Evolutionary conservation across 2,329 filamentous ascomycete species (phyloP), one percentile per base, ranked within the genome.

Genomic region (Huntiella bhutanensis): DNA sequence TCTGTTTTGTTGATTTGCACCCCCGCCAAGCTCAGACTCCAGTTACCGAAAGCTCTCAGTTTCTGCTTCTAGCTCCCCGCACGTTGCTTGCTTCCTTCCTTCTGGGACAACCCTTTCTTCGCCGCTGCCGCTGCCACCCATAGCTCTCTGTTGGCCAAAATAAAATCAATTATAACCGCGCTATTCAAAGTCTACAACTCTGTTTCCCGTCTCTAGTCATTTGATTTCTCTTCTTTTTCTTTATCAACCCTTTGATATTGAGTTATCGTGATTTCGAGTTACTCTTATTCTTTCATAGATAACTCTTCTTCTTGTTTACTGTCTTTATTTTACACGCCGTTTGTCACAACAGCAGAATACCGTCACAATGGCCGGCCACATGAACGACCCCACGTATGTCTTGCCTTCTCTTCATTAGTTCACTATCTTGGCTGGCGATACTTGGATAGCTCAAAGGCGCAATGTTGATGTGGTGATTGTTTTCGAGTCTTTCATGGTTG

Each of bases 301-400:
- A 28, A 10, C 46, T 17, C 42, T 46, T 45, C 46, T 46, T 17
- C 40, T 52, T 47, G 50, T 16, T 41, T 22, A 19, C 15, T 8
- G 15, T 45, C 8, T 13, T 10, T 15, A 28, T 36, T 45, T 28
- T 46, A 11, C 13, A 38, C 33, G 41, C 50, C 49, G 38, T 42
- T 39, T 33, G 28, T 49, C 51, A 41, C 39, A 19, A 33, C 12
- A 38, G 48, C 44, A 32, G 44, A 10, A 47, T 32, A 28, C 33
- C 41, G 35, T 42, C 17, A 47, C 41, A 41, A 50, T 50, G 48
- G 48, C 48, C 45, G 48, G 48, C 22, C 48, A 50, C 45, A 47
- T 50, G 45, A 50, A 50, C 37, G 48, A 50, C 42, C 48, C 48
- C 38, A 41, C 45, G 48, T 50, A 50, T 42, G 48, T 50, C 40